Evolutionary conservation across 2,329 filamentous ascomycete species (phyloP), one percentile per base, ranked within the genome.

Genomic region (Coniochaeta sp.): DNA sequence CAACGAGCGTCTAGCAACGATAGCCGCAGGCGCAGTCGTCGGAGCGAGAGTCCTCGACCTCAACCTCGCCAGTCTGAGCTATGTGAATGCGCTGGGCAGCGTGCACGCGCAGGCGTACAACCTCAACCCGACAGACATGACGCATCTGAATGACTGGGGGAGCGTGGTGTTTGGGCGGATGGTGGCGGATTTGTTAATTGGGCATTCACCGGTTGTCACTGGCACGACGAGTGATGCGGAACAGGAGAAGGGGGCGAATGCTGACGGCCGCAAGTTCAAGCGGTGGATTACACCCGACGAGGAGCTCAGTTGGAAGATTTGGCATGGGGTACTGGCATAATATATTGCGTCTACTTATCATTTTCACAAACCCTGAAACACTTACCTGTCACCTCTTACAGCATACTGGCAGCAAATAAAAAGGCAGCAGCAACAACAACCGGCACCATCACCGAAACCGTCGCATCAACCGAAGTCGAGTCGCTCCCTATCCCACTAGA

Each of bases 151-250:
- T 59, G 59, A 62, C 2, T 66, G 69, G 52, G 81, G 81, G 0
- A 73, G 70, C 26, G 66, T 72, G 1, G 77, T 85, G 0, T 85
- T 85, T 65, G 75, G 78, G 0, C 71, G 78, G 32, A 70, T 85
- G 61, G 76, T 83, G 18, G 45, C 45, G 75, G 76, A 81, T 53
- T 63, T 84, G 4, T 57, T 77, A 20, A 55, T 75, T 12, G 59
- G 61, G 24, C 60, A 63, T 52, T 53, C 53, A 40, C 53, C 61
- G 0, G n/a, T n/a, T n/a, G n/a, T 59, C 1, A 47, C 61, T 30
- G n/a, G n/a, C n/a, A 20, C 26, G 20, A 26, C 42, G 14, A 42
- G 31, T 2, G 50, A 48, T 18, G 48, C 47, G 20, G n/a, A 16
- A 2, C 7, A 52, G 10, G 31, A 47, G 1, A 9, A 48, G 8